Percentiles rank a stretch among this genome's conserved stretches.
Conservation (phyloP, 2,329 filamentous ascomycete genomes). For the Exutisphaerella laricina region DNA sequence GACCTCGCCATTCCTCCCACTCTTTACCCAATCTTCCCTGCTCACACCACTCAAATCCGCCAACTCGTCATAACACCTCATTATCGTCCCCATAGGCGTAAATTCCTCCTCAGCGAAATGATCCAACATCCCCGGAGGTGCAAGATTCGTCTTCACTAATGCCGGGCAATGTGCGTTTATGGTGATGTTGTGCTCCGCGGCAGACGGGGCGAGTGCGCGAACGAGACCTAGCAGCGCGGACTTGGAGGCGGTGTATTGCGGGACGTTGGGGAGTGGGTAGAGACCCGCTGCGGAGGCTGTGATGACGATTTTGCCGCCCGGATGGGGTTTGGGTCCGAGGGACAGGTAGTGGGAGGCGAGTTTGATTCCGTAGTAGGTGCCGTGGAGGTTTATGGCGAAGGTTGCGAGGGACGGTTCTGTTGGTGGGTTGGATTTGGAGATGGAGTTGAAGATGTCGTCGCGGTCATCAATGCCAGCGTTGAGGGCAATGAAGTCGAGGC, state of each 20-base stretch:
- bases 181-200: constrained; percentile 34
- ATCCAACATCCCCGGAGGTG: constrained; percentile 35
- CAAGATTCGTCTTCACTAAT: constrained; percentile 37
- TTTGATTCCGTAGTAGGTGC: constrained; percentile 31
- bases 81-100: constrained; percentile 38
- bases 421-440: constrained; percentile 24
- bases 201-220: constrained; percentile 32
- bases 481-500: constrained; percentile 31
- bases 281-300: constrained; percentile 33
- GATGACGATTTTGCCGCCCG: constrained; percentile 32
- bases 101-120: constrained; percentile 37
- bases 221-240: constrained; percentile 40
- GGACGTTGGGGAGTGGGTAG: constrained; percentile 32
- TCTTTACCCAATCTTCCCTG: constrained; percentile 23
- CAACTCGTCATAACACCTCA: constrained; percentile 37
- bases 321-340: constrained; percentile 18
- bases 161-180: constrained; percentile 40
- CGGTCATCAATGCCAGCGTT: constrained; percentile 36
- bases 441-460: constrained; percentile 32
- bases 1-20: constrained; percentile 24
- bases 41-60: constrained; percentile 24
- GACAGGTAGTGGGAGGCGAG: constrained; percentile 36
- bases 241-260: constrained; percentile 41
- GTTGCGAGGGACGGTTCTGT: constrained; percentile 32
- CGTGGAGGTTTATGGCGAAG: neutral